Conservation (phyloP, 495 filamentous ascomycete genomes). For the Neohortaea acidophila region DNA sequence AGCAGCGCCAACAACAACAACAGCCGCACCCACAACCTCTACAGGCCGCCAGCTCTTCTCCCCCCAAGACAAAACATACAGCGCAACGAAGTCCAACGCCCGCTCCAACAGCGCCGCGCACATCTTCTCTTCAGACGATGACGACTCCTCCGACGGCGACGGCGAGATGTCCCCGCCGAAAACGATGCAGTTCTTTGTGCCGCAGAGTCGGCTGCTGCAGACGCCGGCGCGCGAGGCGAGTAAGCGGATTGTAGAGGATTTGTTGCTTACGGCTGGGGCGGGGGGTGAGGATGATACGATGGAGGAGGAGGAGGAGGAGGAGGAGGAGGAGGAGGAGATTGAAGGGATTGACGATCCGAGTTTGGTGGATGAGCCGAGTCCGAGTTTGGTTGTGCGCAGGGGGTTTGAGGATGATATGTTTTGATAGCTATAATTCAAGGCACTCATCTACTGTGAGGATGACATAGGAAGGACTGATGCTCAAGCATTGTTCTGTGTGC, state of each 20-base stretch:
- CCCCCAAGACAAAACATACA: slow-evolving; percentile 20
- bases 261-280: slow-evolving; percentile 74
- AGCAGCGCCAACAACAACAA: no score
- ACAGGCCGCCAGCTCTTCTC: slow-evolving; percentile 15
- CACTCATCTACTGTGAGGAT: no score
- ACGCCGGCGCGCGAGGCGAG: slow-evolving; percentile 90
- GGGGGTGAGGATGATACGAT: slow-evolving; percentile 29
- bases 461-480: no score
- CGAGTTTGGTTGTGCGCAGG: slow-evolving; percentile 18
- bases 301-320: slow-evolving; percentile 4
- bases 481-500: no score
- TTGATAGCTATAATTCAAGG: not conserved
- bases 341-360: slow-evolving; percentile 8
- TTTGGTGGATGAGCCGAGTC: slow-evolving; percentile 11
- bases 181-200: slow-evolving; percentile 92
- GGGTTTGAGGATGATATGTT: slow-evolving; percentile 18
- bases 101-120: no score
- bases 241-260: slow-evolving; percentile 78
- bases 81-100: slow-evolving; percentile 45
- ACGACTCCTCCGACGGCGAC: slow-evolving; percentile 43
- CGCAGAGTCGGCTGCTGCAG: slow-evolving; percentile 70
- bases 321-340: slow-evolving; percentile 7
- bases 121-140: slow-evolving; percentile 30
- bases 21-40: slow-evolving; percentile 29
- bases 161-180: slow-evolving; percentile 67